Evolutionary conservation across 768 basidiomycete species (phyloP).

Genomic region (Psilocybe azurescens): DNA sequence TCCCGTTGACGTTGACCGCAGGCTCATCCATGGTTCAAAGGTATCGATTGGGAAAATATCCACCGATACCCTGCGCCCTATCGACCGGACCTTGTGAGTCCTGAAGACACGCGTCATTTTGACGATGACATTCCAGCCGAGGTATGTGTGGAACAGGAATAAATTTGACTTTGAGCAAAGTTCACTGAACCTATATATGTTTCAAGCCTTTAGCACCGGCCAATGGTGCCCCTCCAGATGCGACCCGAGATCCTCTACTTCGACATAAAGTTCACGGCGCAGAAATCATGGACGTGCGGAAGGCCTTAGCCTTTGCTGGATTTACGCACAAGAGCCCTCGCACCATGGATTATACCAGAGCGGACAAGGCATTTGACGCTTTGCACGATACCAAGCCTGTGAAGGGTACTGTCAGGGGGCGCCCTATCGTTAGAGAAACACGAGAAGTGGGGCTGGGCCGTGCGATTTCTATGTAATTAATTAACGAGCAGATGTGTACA

Average conservation of each 20-base stretch:
- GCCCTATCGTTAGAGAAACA: slow-evolving; percentile 64
- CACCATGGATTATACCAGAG: slow-evolving; percentile 74
- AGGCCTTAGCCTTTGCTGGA: slow-evolving; percentile 89
- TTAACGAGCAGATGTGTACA: background rate
- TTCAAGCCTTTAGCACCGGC: slow-evolving; percentile 87
- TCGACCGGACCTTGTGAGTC: slow-evolving; percentile 79
- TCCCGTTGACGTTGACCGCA: slow-evolving; percentile 33
- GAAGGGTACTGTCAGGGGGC: slow-evolving; percentile 64
- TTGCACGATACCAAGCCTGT: slow-evolving; percentile 51
- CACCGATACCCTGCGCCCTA: slow-evolving; percentile 88
- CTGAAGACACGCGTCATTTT: slow-evolving; percentile 93
- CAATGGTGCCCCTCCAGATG: slow-evolving; percentile 82
- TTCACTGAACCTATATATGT: slow-evolving; percentile 27
- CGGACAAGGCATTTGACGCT: slow-evolving; percentile 73
- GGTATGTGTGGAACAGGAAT: slow-evolving; percentile 50
- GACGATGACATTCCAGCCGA: slow-evolving; percentile 93
- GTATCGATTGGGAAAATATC: slow-evolving; percentile 89
- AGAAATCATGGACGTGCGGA: slow-evolving; percentile 88
- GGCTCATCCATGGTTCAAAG: slow-evolving; percentile 90
- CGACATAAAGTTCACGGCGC: slow-evolving; percentile 85
- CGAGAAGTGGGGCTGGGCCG: slow-evolving; percentile 73
- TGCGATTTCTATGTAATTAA: slow-evolving; percentile 80
- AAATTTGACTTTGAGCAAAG: background rate
- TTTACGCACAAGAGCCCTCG: slow-evolving; percentile 92
- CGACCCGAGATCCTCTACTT: slow-evolving; percentile 89